Base-by-base conservation (phyloP, 345 rosid species). In the Gossypium australe region DNA sequence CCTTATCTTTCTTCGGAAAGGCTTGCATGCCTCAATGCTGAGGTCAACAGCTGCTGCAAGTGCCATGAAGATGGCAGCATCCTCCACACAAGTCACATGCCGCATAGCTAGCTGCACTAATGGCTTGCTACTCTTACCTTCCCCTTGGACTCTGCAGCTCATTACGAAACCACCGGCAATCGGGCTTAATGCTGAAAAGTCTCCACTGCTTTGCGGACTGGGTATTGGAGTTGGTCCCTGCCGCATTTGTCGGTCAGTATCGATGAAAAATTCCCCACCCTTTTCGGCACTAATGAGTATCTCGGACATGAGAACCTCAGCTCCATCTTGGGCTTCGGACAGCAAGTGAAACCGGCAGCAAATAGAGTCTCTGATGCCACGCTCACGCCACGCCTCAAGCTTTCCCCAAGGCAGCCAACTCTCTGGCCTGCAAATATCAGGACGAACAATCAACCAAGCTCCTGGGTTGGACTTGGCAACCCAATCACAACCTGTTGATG, bases 341-440 rank as follows among this genome's bases (percentile, higher is more conserved):
- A 94, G 77, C 74, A 94, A 88, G 79, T 90, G 93, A 76, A 94
- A 94, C 53, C 94, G 84, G 82, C 94, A 90, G 85, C 97, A 94
- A 2, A 94, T 75, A 0, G 97, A 85, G 82, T 94, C 97, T 80
- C 97, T 86, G 59, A 90, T 81, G 71, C 98, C 94, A 3, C 98
- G 97, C 79, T 94, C 98, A 6, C 97, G 93, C 98, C 98, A 94
- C 3, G 91, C 97, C 81, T 94, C 97, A 0, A 94, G 93, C 86
- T 88, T 94, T 83, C 97, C 97, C 97, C 98, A 94, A 8, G 98
- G 98, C 80, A 89, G 89, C 98, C 97, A 94, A 88, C 94, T 88
- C 81, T 88, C 93, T 2, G 97, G 89, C 73, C 93, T 80, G 74
- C 87, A 88, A 7, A 84, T 82, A 82, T 92, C 98, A 16, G 97